Base-by-base conservation (phyloP, 1,284 basidiomycete species). In the Pseudozyma thailandica region DNA sequence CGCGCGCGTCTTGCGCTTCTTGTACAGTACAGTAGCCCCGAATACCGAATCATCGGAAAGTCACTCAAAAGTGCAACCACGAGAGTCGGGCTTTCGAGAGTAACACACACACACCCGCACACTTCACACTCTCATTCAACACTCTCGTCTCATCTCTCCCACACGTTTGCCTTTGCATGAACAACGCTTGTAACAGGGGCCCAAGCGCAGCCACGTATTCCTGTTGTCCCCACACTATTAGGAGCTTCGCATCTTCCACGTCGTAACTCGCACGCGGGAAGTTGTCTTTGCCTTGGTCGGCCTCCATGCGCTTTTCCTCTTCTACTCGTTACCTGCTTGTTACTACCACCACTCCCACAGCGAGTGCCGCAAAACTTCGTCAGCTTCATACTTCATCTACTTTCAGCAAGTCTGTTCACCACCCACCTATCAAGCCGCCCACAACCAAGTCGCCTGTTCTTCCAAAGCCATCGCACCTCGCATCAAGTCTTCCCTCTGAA, bases 401-500 rank as follows among this genome's bases (percentile, higher is more conserved):
- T 35, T n/a, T 12, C n/a, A 35, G 8, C 33, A 35, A 35, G 33
- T 35, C 33, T 16, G 65, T 61, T 7, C 68, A 71, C 35, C 68
- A 71, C 28, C 61, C 68, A 6, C 43, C 55, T 0, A 50, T 39
- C 28, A 55, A 53, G 6, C 27, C 61, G 0, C n/a, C 61, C 4
- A 18, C 42, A 8, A 45, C 61, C 46, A 61, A 61, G n/a, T 61
- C 68, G 3, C 68, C 69, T 43, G 70, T 72, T 16, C 60, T 72
- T 1, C 70, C 70, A 31, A 72, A 72, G 33, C 70, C 70, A 5
- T 63, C 64, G 4, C 59, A 63, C 10, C 54, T 66, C 37, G 47
- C 59, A 6, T 68, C 70, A 3, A 52, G 64, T 1, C 52, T 64
- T 12, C 63, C 50, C 6, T 26, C 63, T 1, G 63, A 72, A 42